Conservation (phyloP, 306 rosid species). For the Vachellia collinsii region DNA sequence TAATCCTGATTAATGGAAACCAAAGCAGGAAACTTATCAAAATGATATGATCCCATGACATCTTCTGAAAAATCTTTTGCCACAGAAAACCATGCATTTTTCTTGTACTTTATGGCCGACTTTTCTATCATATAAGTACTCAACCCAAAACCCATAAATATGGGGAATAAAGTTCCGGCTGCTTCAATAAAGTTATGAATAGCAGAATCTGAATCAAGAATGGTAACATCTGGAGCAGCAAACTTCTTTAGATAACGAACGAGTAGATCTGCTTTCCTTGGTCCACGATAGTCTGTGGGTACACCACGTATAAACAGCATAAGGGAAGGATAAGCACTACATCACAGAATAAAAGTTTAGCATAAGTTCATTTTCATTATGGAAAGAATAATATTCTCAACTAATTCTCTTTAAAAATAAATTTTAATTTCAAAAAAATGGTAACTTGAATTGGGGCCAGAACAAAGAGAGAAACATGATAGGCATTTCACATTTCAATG, state of each 20-base stretch:
- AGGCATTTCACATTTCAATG: neutral
- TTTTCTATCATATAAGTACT: slow-evolving; percentile 56
- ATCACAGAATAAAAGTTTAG: neutral
- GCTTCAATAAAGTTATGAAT: slow-evolving; percentile 63
- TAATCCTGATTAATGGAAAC: slow-evolving; percentile 68
- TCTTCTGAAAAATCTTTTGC: slow-evolving; percentile 93
- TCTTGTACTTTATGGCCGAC: slow-evolving; percentile 71
- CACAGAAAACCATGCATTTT: slow-evolving; percentile 93
- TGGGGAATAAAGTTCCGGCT: slow-evolving; percentile 74
- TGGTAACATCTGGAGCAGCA: slow-evolving; percentile 81
- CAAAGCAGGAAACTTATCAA: slow-evolving; percentile 91
- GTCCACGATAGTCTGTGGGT: slow-evolving; percentile 63
- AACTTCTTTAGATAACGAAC: slow-evolving; percentile 85
- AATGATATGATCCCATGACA: slow-evolving; percentile 71
- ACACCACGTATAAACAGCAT: slow-evolving; percentile 59
- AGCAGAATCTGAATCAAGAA: slow-evolving; percentile 87
- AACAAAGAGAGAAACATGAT: neutral
- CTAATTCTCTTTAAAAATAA: neutral
- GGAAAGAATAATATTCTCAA: neutral
- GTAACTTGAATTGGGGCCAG: neutral
- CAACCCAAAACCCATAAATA: slow-evolving; percentile 86
- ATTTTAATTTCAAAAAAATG: neutral
- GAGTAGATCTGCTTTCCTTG: slow-evolving; percentile 81
- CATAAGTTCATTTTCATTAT: slow-evolving; percentile 1
- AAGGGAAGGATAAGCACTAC: slow-evolving; percentile 65